These are phyloP conservation scores for Taiwanofungus camphoratus DNA, from an alignment of 1,284 basidiomycete genomes.

Conservation along the genomic window DNA sequence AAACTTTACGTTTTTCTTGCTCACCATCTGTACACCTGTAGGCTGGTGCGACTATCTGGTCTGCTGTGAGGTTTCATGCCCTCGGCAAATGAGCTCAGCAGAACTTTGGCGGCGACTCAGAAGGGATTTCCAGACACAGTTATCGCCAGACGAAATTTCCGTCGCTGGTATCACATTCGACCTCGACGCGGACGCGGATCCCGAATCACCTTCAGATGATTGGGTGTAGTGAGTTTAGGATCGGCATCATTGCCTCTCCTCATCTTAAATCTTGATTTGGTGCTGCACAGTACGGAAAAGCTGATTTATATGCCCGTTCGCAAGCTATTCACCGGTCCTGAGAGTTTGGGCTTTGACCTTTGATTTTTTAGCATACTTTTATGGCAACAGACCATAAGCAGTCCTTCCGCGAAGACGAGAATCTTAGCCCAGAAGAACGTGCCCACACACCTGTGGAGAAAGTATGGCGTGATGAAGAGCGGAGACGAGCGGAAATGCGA, in stretches of 20 bases:
- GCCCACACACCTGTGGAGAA: slow-evolving; percentile 20
- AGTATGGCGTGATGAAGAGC: slow-evolving; percentile 45
- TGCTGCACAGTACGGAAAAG: slow-evolving; percentile 33
- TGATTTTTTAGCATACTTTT: slow-evolving; percentile 40
- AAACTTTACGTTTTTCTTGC: neutral
- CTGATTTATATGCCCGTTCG: slow-evolving; percentile 49
- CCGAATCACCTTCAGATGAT: slow-evolving; percentile 38
- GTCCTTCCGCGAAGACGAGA: slow-evolving; percentile 35
- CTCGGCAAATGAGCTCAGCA: slow-evolving; percentile 38
- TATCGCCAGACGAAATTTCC: slow-evolving; percentile 3
- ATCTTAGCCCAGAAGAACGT: slow-evolving; percentile 16
- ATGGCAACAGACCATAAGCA: slow-evolving; percentile 62
- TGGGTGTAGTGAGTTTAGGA: slow-evolving; percentile 49
- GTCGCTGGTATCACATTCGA: slow-evolving; percentile 10
- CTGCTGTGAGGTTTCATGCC: slow-evolving; percentile 47
- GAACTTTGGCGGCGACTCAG: slow-evolving; percentile 32
- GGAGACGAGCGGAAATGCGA: slow-evolving; percentile 40
- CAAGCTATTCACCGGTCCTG: neutral
- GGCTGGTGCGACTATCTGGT: slow-evolving; percentile 63
- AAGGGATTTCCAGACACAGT: slow-evolving; percentile 3
- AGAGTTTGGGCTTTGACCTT: neutral
- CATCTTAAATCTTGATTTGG: slow-evolving; percentile 11
- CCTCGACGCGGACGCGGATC: slow-evolving; percentile 43
- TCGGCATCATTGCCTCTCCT: slow-evolving; percentile 15
- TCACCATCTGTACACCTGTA: too few species aligned